Evolutionary conservation across 495 filamentous ascomycete genomes (phyloP).

Genomic region (Amniculicola lignicola): DNA sequence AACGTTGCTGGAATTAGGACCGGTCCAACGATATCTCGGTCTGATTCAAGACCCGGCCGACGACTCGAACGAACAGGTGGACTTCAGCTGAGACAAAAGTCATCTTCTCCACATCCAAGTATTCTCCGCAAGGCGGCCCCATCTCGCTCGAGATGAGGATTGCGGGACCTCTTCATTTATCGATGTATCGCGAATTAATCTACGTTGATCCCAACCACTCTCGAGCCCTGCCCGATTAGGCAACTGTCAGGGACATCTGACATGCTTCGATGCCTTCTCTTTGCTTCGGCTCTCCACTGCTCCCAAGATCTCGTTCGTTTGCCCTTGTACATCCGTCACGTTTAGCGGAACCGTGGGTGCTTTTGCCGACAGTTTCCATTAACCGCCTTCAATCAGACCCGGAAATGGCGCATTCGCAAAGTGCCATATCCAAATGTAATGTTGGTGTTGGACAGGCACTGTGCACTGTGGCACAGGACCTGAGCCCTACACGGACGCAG

Average conservation of each 20-base stretch:
- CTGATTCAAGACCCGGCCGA: slow-evolving; percentile 5
- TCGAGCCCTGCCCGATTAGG: slow-evolving; percentile 7
- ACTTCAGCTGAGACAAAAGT: slow-evolving; percentile 20
- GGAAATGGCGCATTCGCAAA: slow-evolving; percentile 14
- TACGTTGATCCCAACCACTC: slow-evolving; percentile 16
- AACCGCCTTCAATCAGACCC: slow-evolving; percentile 5
- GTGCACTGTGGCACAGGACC: neutral
- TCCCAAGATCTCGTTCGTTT: neutral
- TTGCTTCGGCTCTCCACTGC: slow-evolving; percentile 21
- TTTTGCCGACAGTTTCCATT: slow-evolving; percentile 7
- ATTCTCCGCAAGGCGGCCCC: slow-evolving; percentile 1
- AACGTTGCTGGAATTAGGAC: slow-evolving; percentile 16
- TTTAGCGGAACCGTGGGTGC: slow-evolving; percentile 5
- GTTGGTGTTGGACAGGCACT: neutral
- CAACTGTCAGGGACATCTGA: slow-evolving; percentile 26
- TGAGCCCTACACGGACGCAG: slow-evolving; percentile 1
- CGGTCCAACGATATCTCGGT: slow-evolving; percentile 19
- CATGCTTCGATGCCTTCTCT: slow-evolving; percentile 17
- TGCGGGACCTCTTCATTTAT: slow-evolving; percentile 8
- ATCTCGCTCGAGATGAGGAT: slow-evolving; percentile 1
- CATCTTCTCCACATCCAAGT: slow-evolving; percentile 3
- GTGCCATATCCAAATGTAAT: neutral
- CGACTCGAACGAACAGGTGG: slow-evolving; percentile 18
- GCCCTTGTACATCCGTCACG: neutral
- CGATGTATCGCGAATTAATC: slow-evolving; percentile 13